Evolutionary conservation across 1,284 basidiomycete species (phyloP).

Genomic region (Amylostereum areolatum): DNA sequence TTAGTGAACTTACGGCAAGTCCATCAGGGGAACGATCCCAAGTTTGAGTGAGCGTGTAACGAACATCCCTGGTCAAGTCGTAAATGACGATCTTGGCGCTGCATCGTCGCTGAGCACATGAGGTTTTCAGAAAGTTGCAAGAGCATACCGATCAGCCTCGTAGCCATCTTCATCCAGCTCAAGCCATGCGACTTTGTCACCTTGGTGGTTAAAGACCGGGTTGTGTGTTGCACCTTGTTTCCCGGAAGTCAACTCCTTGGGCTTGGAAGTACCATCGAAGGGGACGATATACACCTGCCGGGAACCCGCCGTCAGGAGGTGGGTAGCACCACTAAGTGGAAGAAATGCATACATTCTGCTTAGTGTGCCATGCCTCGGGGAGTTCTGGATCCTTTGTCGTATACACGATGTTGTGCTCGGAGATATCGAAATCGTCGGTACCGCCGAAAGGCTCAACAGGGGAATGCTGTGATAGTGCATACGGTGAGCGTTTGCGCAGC

Average conservation of each 20-base stretch:
- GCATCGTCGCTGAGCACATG: constrained; percentile 1
- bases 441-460: constrained; percentile 84
- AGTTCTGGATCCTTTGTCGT: constrained; percentile 78
- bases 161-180: constrained; percentile 85
- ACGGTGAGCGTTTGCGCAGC: constrained; percentile 6
- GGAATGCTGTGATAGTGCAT: constrained; percentile 37
- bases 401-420: constrained; percentile 65
- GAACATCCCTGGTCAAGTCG: constrained; percentile 59
- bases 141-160: constrained; percentile 66
- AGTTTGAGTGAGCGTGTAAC: constrained; percentile 65
- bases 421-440: constrained; percentile 73
- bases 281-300: constrained; percentile 60
- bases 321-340: background rate
- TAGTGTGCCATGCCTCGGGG: constrained; percentile 72
- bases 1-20: constrained; percentile 39
- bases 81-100: constrained; percentile 76
- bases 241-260: constrained; percentile 71
- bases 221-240: constrained; percentile 75
- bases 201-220: constrained; percentile 62
- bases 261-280: constrained; percentile 40
- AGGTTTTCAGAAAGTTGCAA: too few relatives aligned
- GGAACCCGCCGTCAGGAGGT: constrained; percentile 1
- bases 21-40: constrained; percentile 79
- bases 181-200: constrained; percentile 77
- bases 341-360: constrained; percentile 54